Conservation (phyloP, 2,329 filamentous ascomycete species). For the Xylaria sp. region DNA sequence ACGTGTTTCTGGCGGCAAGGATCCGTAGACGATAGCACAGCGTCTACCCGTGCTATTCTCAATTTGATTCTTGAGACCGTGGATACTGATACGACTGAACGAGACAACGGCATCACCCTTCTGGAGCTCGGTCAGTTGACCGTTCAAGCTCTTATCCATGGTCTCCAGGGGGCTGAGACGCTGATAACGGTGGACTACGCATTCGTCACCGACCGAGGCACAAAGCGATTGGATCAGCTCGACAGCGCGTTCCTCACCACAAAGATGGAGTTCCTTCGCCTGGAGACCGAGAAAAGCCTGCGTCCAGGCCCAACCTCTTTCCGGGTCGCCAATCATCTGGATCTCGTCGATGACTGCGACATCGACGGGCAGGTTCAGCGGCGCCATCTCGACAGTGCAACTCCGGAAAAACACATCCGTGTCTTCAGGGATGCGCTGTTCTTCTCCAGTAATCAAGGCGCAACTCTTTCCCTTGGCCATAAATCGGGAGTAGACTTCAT, state of each 20-base stretch:
- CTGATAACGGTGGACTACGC: conserved; percentile 76
- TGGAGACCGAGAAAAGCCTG: conserved; percentile 80
- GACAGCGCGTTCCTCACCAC: conserved; percentile 80
- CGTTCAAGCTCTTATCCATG: conserved; percentile 56
- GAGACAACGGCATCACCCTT: conserved; percentile 90
- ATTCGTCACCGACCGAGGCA: conserved; percentile 72
- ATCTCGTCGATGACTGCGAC: conserved; percentile 98
- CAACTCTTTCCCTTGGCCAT: conserved; percentile 70
- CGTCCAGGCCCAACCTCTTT: conserved; percentile 92
- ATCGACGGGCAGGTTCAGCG: conserved; percentile 56
- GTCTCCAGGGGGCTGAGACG: conserved; percentile 73
- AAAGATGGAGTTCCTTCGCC: conserved; percentile 86
- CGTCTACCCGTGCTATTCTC: conserved; percentile 70
- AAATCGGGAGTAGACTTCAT: conserved; percentile 90
- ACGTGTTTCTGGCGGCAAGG: conserved; percentile 84
- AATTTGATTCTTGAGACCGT: conserved; percentile 71
- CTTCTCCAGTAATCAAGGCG: conserved; percentile 84
- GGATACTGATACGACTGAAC: conserved; percentile 78
- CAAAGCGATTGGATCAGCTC: conserved; percentile 73
- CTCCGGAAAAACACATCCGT: conserved; percentile 60
- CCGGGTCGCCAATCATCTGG: conserved; percentile 81
- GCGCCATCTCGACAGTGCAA: conserved; percentile 89
- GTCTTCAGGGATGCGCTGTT: conserved; percentile 64
- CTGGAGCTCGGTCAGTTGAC: conserved; percentile 60
- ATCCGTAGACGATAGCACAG: conserved; percentile 90